These are phyloP conservation scores for Cercospora janseana DNA, from an alignment of 2,329 filamentous ascomycete genomes.

Conservation along the genomic window DNA sequence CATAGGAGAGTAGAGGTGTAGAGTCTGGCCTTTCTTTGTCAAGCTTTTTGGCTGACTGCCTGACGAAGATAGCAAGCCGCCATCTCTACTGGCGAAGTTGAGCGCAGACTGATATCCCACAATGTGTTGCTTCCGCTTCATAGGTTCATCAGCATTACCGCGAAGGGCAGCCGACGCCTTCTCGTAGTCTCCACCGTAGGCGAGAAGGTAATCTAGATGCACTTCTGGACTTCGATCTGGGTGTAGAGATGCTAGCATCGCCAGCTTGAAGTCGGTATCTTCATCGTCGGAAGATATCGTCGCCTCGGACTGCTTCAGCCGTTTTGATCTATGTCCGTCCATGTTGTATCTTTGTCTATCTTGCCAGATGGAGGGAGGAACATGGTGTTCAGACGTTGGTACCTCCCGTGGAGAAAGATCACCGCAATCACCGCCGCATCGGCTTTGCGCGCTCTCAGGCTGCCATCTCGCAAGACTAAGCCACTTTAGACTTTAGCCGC, in stretches of 20 bases:
- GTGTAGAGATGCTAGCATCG: slow-evolving; percentile 75
- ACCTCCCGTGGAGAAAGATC: too few relatives aligned
- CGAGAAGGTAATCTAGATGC: slow-evolving; percentile 75
- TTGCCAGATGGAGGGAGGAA: neutral
- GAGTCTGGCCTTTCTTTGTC: slow-evolving; percentile 74
- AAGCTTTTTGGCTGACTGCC: slow-evolving; percentile 41
- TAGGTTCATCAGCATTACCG: slow-evolving; percentile 25
- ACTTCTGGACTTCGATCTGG: slow-evolving; percentile 61
- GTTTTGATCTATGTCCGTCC: slow-evolving; percentile 24
- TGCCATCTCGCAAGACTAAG: neutral
- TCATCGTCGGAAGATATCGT: slow-evolving; percentile 52
- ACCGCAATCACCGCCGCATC: neutral
- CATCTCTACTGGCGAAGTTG: slow-evolving; percentile 22
- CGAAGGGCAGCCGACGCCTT: slow-evolving; percentile 59
- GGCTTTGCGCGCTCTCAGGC: slow-evolving; percentile 1
- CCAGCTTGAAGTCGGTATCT: slow-evolving; percentile 85
- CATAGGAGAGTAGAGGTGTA: slow-evolving; percentile 77
- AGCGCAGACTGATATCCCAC: slow-evolving; percentile 48
- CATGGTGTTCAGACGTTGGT: too few relatives aligned
- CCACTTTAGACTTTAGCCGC: slow-evolving; percentile 6
- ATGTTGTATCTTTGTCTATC: slow-evolving; percentile 10
- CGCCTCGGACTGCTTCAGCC: slow-evolving; percentile 21
- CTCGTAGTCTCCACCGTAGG: slow-evolving; percentile 72
- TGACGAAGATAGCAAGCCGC: neutral
- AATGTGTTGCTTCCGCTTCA: slow-evolving; percentile 37